Base-by-base conservation (phyloP, 2,329 filamentous ascomycete genomes). In the Xylogone sp. region DNA sequence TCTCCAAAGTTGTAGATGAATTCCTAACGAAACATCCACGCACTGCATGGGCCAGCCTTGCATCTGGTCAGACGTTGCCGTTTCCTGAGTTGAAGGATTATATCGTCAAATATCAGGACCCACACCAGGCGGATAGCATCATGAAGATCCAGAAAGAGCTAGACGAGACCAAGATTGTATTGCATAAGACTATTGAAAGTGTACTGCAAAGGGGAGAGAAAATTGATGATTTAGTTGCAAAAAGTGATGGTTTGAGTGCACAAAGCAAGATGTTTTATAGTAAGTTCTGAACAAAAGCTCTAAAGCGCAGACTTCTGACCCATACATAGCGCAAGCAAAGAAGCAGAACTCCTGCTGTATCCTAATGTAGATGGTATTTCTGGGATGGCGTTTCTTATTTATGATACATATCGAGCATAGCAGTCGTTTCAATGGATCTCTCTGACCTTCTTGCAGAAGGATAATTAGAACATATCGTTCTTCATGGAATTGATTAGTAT, bases 251-350 rank as follows among this genome's bases (percentile, higher is more conserved):
- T 12, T 72, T 99, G 65, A 96, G 90, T 71, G 82, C 84, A 46
- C 88, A 94, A 77, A 96, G 90, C 75, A 97, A 96, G 81, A 93
- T 95, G 87, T 99, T 99, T 71, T 97, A 97, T 71, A 90, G 87
- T 87, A 71, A 63, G 78, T 73, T 20, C 6, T 16, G 21, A 42
- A 9, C n/a, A 16, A 18, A 39, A 16, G n/a, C 6, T 16, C 5
- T 5, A 18, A 20, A 19, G 42, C 19, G 45, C n/a, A 21, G 21
- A 39, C 19, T 27, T 43, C 54, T 60, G 51, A 59, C 46, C 21
- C 13, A 16, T 21, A 13, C 13, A 52, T 49, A 79, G 76, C 75
- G 69, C 73, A 86, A 77, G 86, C 86, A 65, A 90, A 90, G 78
- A 89, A 89, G 73, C 85, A 89, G 69, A 90, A 90, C 72, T 87